Evolutionary conservation across 108 stramenopile species (phyloP).

Genomic region (Schizochytrium sp.): DNA sequence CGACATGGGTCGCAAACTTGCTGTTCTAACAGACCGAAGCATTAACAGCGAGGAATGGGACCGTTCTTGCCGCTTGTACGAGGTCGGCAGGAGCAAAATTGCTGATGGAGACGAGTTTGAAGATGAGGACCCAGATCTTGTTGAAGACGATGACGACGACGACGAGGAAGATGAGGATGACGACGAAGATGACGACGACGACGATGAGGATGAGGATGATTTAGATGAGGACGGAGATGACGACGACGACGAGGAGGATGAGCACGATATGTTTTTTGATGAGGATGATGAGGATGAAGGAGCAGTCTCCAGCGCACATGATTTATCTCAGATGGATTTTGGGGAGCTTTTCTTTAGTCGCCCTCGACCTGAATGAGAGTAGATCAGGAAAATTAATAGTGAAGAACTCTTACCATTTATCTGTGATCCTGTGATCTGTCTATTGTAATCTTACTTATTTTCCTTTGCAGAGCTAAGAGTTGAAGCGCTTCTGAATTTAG

Average conservation of each 20-base stretch:
- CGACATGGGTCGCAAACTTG: constrained; percentile 18
- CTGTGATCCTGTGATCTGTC: too few species aligned
- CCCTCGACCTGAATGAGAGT: too few species aligned
- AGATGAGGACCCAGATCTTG: background rate
- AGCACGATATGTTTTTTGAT: background rate
- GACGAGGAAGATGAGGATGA: constrained; percentile 37
- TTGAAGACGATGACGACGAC: constrained; percentile 42
- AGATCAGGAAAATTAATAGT: too few species aligned
- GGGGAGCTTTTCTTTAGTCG: too few species aligned
- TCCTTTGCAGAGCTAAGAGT: too few species aligned
- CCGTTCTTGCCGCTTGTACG: constrained; percentile 21
- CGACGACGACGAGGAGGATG: background rate
- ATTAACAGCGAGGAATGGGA: background rate
- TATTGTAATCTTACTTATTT: too few species aligned
- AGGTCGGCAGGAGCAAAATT: constrained; percentile 1
- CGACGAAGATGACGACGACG: constrained; percentile 23
- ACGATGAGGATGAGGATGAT: background rate
- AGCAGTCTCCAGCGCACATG: too few species aligned
- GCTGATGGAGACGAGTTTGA: background rate
- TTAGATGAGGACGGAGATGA: background rate
- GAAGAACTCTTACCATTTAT: too few species aligned
- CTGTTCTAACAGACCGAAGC: background rate
- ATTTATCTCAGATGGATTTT: too few species aligned
- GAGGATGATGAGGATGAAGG: background rate
- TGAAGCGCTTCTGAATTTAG: too few species aligned